A percentile compares a stretch with the other conserved stretches of the same genome.
Evolutionary conservation across 2,329 filamentous ascomycete species (phyloP).

Genomic region (Dactylella cylindrospora): DNA sequence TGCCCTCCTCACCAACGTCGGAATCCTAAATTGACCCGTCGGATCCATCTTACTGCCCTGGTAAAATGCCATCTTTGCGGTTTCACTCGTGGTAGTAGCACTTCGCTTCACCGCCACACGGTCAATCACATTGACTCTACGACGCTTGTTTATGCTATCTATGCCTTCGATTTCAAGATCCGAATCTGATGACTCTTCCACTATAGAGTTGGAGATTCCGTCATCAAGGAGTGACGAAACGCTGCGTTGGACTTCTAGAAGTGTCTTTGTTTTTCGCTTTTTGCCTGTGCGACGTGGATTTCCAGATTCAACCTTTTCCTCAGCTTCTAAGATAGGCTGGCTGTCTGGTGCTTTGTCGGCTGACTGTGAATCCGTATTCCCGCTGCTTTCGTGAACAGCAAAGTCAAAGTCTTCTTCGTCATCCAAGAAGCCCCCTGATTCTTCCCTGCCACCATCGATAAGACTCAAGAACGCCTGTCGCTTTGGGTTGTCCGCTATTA

Average conservation of each 20-base stretch:
- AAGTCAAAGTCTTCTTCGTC: slow-evolving; percentile 54
- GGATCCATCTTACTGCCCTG: slow-evolving; percentile 53
- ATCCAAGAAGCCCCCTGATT: slow-evolving; percentile 74
- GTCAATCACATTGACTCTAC: slow-evolving; percentile 62
- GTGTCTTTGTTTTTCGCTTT: slow-evolving; percentile 20
- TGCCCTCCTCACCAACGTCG: slow-evolving; percentile 66
- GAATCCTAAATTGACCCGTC: slow-evolving; percentile 64
- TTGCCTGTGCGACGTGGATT: slow-evolving; percentile 25
- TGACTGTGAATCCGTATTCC: slow-evolving; percentile 19
- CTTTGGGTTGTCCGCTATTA: slow-evolving; percentile 73
- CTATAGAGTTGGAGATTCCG: slow-evolving; percentile 4
- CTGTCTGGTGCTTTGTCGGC: slow-evolving; percentile 20
- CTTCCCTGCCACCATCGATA: slow-evolving; percentile 78
- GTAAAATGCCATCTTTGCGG: slow-evolving; percentile 61
- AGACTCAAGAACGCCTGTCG: slow-evolving; percentile 86
- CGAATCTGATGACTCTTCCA: slow-evolving; percentile 25
- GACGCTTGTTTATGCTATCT: slow-evolving; percentile 46
- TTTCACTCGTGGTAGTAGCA: slow-evolving; percentile 50
- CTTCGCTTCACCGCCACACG: slow-evolving; percentile 69
- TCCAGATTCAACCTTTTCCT: slow-evolving; percentile 12
- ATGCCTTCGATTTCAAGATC: slow-evolving; percentile 35
- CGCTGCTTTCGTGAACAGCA: slow-evolving; percentile 44
- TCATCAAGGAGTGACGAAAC: slow-evolving; percentile 31
- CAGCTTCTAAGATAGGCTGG: not conserved
- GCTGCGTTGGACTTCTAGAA: slow-evolving; percentile 27